A percentile compares a stretch with the other conserved stretches of the same genome.
These are phyloP conservation scores for Colletotrichum lentis DNA, from an alignment of 2,329 filamentous ascomycete genomes.

Conservation along the genomic window DNA sequence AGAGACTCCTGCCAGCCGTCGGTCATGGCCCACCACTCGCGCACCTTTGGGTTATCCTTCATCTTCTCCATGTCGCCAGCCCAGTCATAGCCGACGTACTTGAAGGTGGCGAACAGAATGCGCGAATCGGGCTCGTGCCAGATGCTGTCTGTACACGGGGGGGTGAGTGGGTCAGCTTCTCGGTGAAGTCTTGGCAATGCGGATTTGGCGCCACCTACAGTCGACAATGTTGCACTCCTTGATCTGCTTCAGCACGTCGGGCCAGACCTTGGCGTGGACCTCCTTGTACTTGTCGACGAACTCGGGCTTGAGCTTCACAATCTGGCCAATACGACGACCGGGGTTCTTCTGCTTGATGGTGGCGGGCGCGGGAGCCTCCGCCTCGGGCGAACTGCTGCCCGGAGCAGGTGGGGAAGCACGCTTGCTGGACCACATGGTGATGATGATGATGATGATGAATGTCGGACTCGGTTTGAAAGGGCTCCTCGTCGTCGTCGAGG, in stretches of 20 bases:
- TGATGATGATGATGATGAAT: neutral
- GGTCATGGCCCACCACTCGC: slow-evolving; percentile 84
- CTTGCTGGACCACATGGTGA: slow-evolving; percentile 34
- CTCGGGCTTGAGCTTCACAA: slow-evolving; percentile 75
- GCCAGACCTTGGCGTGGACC: slow-evolving; percentile 78
- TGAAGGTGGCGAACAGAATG: slow-evolving; percentile 78
- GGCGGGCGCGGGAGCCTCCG: slow-evolving; percentile 27
- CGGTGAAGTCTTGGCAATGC: too few relatives aligned
- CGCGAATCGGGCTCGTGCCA: slow-evolving; percentile 70
- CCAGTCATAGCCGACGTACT: slow-evolving; percentile 78
- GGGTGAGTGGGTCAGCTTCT: neutral
- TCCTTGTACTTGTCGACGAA: slow-evolving; percentile 75
- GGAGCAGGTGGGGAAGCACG: slow-evolving; percentile 29
- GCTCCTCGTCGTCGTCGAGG: slow-evolving; percentile 22
- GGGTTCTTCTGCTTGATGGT: slow-evolving; percentile 48
- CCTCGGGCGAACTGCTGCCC: slow-evolving; percentile 24
- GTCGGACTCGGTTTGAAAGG: neutral
- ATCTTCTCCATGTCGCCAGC: slow-evolving; percentile 79
- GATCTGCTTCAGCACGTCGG: slow-evolving; percentile 78
- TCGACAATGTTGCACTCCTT: slow-evolving; percentile 77
- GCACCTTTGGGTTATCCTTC: slow-evolving; percentile 75
- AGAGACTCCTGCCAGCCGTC: slow-evolving; percentile 76
- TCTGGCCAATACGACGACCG: slow-evolving; percentile 71
- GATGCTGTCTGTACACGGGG: slow-evolving; percentile 68
- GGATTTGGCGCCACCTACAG: slow-evolving; percentile 57